Evolutionary conservation across 2,329 filamentous ascomycete species (phyloP).

Genomic region (Diaporthe sp.): DNA sequence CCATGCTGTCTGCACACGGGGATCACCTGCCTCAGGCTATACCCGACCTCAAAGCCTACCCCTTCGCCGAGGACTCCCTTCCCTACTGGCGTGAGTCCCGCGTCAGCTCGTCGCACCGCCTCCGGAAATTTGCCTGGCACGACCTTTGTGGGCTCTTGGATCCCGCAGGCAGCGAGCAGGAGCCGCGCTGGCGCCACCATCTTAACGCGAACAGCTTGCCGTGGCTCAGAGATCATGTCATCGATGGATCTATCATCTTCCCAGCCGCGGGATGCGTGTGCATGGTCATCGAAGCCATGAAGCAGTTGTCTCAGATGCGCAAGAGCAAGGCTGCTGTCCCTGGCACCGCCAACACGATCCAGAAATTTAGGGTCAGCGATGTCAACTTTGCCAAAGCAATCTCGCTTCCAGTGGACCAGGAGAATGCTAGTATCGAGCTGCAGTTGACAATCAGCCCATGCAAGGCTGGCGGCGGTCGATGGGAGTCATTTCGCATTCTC

Average conservation of each 20-base stretch:
- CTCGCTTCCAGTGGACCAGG: conserved; percentile 10
- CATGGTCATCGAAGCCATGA: conserved; percentile 53
- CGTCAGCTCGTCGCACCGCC: conserved; percentile 52
- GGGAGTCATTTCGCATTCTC: conserved; percentile 27
- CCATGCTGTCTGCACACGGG: not conserved
- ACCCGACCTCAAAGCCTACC: conserved; percentile 37
- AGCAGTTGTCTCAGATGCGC: conserved; percentile 40
- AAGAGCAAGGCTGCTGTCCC: conserved; percentile 8
- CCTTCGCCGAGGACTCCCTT: conserved; percentile 36
- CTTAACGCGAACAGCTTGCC: conserved; percentile 48
- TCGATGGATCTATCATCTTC: conserved; percentile 62
- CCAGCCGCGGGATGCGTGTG: conserved; percentile 57
- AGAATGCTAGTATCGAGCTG: conserved; percentile 15
- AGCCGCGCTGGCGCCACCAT: conserved; percentile 28
- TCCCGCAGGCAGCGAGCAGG: not conserved
- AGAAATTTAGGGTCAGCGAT: not conserved
- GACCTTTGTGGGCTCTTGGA: conserved; percentile 43
- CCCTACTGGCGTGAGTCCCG: conserved; percentile 28
- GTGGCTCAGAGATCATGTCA: conserved; percentile 64
- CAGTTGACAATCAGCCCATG: conserved; percentile 30
- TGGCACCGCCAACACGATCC: not conserved
- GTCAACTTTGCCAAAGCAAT: conserved; percentile 29
- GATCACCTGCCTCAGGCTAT: conserved; percentile 10
- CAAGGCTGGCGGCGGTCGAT: not conserved
- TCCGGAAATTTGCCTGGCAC: conserved; percentile 46